Conservation (phyloP, 2,329 filamentous ascomycete species). For the Cercospora nicotianae region DNA sequence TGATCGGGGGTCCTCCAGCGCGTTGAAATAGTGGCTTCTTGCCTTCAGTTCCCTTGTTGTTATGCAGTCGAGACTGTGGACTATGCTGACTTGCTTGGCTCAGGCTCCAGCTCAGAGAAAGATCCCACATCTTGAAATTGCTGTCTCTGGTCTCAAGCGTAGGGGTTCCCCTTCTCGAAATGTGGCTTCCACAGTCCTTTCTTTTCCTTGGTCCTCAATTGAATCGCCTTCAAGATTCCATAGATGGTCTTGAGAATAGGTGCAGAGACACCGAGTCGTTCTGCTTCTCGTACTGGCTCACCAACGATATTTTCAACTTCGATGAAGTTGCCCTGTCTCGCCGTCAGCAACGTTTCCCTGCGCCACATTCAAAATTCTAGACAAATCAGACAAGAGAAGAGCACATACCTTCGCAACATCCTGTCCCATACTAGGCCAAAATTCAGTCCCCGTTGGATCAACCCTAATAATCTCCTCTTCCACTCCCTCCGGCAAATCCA, state of each 20-base stretch:
- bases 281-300: slow-evolving; percentile 57
- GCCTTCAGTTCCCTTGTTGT: too few species aligned
- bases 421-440: slow-evolving; percentile 57
- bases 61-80: too few species aligned
- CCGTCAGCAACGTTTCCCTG: too few species aligned
- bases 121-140: too few species aligned
- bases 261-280: slow-evolving; percentile 50
- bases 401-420: slow-evolving; percentile 50
- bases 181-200: slow-evolving; percentile 41
- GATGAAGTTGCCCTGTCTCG: slow-evolving; percentile 51
- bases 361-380: too few species aligned
- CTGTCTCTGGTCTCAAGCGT: slow-evolving; percentile 1
- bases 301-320: slow-evolving; percentile 59
- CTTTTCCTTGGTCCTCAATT: slow-evolving; percentile 50
- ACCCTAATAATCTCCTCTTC: slow-evolving; percentile 49
- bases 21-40: too few species aligned
- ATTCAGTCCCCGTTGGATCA: slow-evolving; percentile 53
- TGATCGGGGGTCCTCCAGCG: too few species aligned
- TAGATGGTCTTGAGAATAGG: slow-evolving; percentile 54
- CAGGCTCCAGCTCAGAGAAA: too few species aligned
- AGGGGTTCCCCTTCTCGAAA: slow-evolving; percentile 28
- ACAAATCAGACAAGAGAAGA: background rate
- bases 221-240: slow-evolving; percentile 50
- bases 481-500: slow-evolving; percentile 47
- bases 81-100: too few species aligned